Evolutionary conservation across 768 basidiomycete species (phyloP), one percentile per base, ranked within the genome.

Genomic region (Termitomyces sp.): DNA sequence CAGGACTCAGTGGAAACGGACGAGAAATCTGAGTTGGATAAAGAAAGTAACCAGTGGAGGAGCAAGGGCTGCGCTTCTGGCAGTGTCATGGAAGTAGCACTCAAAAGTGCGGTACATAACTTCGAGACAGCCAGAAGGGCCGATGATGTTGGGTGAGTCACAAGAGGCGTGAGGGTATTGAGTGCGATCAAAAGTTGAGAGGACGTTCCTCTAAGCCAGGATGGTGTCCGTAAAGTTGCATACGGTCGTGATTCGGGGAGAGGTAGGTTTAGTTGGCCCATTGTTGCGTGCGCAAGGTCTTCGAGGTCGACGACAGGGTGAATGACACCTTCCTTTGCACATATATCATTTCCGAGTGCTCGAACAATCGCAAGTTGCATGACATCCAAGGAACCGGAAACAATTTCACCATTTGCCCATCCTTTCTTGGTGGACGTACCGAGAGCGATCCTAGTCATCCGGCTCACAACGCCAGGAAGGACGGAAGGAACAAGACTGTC

Each of bases 141-240:
- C 4, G 75, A 70, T 2, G 88, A 78, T 0, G 83, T 90, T 13
- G 88, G 85, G 66, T 96, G 93, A 2, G 82, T 79, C 13, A 89
- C 71, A 13, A 93, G 77, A 0, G 88, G 80, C 1, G 88, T 82
- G 20, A 98, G 74, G 0, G 87, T 76, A 62, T 92, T 90, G 52
- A 98, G 68, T 8, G 94, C 92, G 24, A 93, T 87, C 46, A 89
- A 84, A 12, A 98, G 74, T 65, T 97, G 94, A 5, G 91, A 82
- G 2, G 90, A 78, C 1, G 93, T 94, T 36, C 83, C 93, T 22
- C 79, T 81, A 44, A 97, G 79, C 91, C 95, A 98, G 0, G 86
- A 77, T 13, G 83, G 68, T 0, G 90, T 88, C 4, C 93, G 82
- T 4, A 71, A 64, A n/a, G 84, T 84, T 20, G 76, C 66, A 63